A percentile compares a stretch with the other conserved stretches of the same genome.
Evolutionary conservation across 108 stramenopile species (phyloP).

Genomic region (Hondaea fermentalgiana): DNA sequence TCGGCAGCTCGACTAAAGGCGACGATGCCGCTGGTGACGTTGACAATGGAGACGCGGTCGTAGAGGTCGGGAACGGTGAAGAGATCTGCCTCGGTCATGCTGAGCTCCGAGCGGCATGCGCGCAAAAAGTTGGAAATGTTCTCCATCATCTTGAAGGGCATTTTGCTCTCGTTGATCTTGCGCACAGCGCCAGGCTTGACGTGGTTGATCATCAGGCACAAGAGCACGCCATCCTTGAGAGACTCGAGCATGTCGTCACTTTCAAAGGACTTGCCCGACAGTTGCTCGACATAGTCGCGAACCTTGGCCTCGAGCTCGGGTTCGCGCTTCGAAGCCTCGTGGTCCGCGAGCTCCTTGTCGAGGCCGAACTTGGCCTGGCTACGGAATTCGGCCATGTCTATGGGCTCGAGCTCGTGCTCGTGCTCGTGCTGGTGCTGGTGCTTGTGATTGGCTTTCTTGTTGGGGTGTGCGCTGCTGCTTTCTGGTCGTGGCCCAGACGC

Average conservation of each 20-base stretch:
- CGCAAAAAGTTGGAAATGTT: conserved; percentile 5
- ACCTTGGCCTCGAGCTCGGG: not conserved
- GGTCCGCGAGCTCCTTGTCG: not conserved
- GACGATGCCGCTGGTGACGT: not conserved
- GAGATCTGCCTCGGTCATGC: not conserved
- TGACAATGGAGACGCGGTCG: not conserved
- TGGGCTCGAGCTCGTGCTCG: not conserved
- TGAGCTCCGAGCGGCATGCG: not conserved
- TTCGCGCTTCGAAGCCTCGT: not conserved
- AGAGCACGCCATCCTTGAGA: not conserved
- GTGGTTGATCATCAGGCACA: not conserved
- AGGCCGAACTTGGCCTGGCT: not conserved
- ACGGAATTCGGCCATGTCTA: not conserved
- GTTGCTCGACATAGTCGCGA: not conserved
- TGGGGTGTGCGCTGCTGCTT: not conserved
- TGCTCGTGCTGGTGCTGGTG: too few species aligned
- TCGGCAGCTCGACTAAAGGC: not conserved
- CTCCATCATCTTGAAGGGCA: not conserved
- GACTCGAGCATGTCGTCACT: conserved; percentile 1
- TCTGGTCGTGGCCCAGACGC: not conserved
- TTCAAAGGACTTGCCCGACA: not conserved
- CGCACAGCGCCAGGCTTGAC: not conserved
- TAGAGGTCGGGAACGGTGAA: not conserved
- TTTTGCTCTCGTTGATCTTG: conserved; percentile 14
- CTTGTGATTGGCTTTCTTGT: not conserved